phyloP scores from a whole-genome alignment of 1,139 yeast genomes.

The Lodderomyces beijingensis region DNA sequence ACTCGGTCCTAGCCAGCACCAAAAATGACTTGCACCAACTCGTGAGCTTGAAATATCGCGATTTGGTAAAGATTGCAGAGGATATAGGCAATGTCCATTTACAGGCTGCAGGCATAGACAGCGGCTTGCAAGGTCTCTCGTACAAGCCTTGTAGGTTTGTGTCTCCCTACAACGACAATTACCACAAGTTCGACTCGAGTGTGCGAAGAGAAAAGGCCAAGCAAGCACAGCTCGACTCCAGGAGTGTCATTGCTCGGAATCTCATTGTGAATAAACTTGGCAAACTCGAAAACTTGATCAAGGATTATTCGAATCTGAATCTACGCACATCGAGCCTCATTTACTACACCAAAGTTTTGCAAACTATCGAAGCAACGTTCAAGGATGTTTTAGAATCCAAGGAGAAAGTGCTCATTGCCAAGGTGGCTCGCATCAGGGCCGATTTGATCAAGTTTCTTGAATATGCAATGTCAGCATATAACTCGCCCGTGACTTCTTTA shows the following conservation, averaged over 20 bases:
- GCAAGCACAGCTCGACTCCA: conserved; percentile 15
- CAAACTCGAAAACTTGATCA: conserved; percentile 13
- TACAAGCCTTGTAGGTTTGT: conserved; percentile 29
- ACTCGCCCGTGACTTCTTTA: conserved; percentile 10
- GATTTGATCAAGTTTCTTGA: conserved; percentile 24
- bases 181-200: conserved; percentile 19
- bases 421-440: conserved; percentile 21
- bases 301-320: conserved; percentile 10
- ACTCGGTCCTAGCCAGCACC: conserved; percentile 17
- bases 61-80: conserved; percentile 65
- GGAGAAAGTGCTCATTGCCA: conserved; percentile 12
- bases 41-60: conserved; percentile 66
- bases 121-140: conserved; percentile 28
- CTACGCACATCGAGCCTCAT: conserved; percentile 28
- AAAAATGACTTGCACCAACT: conserved; percentile 46
- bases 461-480: conserved; percentile 23
- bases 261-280: conserved; percentile 26
- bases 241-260: conserved; percentile 22
- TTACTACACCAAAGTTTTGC: conserved; percentile 32
- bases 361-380: conserved; percentile 27
- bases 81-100: conserved; percentile 54
- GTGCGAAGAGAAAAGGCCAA: conserved; percentile 16
- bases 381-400: conserved; percentile 15
- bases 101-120: conserved; percentile 28
- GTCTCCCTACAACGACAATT: conserved; percentile 21